Evolutionary conservation across 345 rosid species (phyloP), one percentile per base, ranked within the genome.

Genomic region (Xanthoceras sorbifolium): DNA sequence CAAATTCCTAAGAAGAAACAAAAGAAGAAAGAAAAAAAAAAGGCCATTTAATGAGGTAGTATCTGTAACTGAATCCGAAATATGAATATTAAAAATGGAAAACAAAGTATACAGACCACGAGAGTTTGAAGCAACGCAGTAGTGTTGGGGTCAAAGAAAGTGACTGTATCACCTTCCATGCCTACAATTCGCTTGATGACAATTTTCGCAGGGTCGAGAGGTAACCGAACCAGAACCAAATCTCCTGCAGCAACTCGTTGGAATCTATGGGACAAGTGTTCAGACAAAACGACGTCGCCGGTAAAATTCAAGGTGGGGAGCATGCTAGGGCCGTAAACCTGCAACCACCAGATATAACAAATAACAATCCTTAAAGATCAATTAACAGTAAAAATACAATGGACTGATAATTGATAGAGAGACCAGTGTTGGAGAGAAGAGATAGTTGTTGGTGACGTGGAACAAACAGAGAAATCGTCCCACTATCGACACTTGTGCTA

Each of bases 271-370:
- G 98, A 91, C 59, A 90, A 46, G 81, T 82, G 86, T 66, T 92
- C 97, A 4, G 90, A 83, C 12, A 90, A 63, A 28, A 92, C 69
- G 22, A 92, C 90, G 79, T 92, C 97, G 3, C 97, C 97, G 1
- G 87, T 77, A 7, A 86, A 80, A 76, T 90, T 90, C 78, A 92
- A 84, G 38, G 97, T 90, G 28, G 97, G 97, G 59, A 92, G 88
- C 97, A 92, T 92, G 77, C 97, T 92, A 4, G 92, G 89, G 5
- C 94, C 97, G 54, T 82, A 86, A 55, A 89, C 94, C 97, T 91
- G 87, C 77, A 81, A 69, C 52, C 76, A 64, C 59, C 65, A 38
- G 59, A 76, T 17, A 42, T 0, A 42, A 11, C 9, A 42, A 10
- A 10, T 9, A 32, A 32, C 2, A 2, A n/a, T 9, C 61, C 6